Percentiles rank a stretch among this genome's conserved stretches.
phyloP scores from a whole-genome alignment of 768 basidiomycete genomes.

The Boletus sp. region DNA sequence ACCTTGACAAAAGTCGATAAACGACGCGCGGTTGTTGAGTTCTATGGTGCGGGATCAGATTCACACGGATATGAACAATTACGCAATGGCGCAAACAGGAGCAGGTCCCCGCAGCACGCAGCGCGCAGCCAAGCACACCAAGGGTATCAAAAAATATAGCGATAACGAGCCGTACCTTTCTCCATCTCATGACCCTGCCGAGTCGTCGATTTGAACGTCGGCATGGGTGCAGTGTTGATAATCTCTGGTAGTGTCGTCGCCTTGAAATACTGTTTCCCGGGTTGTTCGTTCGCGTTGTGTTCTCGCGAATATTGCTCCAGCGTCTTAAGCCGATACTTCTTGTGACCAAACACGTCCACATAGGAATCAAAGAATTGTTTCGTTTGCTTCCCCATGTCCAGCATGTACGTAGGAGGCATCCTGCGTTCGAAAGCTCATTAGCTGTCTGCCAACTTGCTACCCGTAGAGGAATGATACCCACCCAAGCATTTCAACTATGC shows the following conservation, averaged over 20 bases:
- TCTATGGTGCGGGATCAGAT: conserved; percentile 47
- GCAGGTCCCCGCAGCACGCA: neutral
- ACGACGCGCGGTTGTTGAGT: conserved; percentile 88
- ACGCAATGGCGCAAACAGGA: conserved; percentile 4
- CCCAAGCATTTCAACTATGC: conserved; percentile 99
- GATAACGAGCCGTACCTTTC: conserved; percentile 57
- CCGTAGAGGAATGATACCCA: conserved; percentile 38
- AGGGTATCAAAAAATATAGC: neutral
- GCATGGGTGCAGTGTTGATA: conserved; percentile 93
- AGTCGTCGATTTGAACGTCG: conserved; percentile 69
- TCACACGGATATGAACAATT: conserved; percentile 7
- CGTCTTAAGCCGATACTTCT: conserved; percentile 84
- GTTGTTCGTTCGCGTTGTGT: conserved; percentile 93
- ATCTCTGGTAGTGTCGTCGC: conserved; percentile 92
- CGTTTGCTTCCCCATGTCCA: conserved; percentile 95
- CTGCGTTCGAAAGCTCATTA: conserved; percentile 38
- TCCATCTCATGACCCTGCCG: conserved; percentile 81
- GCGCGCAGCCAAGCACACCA: neutral
- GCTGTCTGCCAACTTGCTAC: neutral
- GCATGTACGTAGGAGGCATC: conserved; percentile 86
- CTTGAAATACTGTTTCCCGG: conserved; percentile 98
- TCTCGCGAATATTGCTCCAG: conserved; percentile 95
- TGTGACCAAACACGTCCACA: conserved; percentile 70
- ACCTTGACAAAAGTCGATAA: conserved; percentile 97
- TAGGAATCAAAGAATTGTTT: conserved; percentile 87